Conservation (phyloP, 495 filamentous ascomycete species). For the Daldinia bambusicola region DNA sequence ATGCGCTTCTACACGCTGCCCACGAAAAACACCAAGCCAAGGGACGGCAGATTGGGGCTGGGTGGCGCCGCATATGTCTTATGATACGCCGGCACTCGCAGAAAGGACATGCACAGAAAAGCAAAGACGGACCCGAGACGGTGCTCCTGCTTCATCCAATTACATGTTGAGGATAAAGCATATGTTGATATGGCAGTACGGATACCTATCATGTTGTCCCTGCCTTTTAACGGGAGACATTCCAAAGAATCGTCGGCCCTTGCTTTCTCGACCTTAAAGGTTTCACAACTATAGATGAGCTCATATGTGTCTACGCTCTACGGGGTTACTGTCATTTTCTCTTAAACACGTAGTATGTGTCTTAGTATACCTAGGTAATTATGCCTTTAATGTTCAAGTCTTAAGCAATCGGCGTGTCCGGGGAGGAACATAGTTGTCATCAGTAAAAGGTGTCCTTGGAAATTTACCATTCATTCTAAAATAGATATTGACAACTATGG, state of each 20-base stretch:
- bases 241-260: neutral
- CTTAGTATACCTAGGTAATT: no score
- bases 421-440: no score
- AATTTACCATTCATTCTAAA: no score
- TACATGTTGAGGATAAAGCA: neutral
- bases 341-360: no score
- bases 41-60: neutral
- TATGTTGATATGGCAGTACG: neutral
- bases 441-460: no score
- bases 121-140: conserved; percentile 1
- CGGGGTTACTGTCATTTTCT: no score
- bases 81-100: conserved; percentile 4
- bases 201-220: neutral
- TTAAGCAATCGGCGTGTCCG: no score
- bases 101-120: conserved; percentile 7
- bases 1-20: conserved; percentile 5
- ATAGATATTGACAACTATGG: no score
- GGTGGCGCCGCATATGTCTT: conserved; percentile 20
- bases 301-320: neutral
- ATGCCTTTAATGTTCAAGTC: no score
- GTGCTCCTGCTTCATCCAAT: neutral
- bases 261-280: neutral
- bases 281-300: neutral
- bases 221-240: neutral
- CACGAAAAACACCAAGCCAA: neutral